Evolutionary conservation across 2,329 filamentous ascomycete species (phyloP), one percentile per base, ranked within the genome.

Genomic region (Aspergillus proliferans): DNA sequence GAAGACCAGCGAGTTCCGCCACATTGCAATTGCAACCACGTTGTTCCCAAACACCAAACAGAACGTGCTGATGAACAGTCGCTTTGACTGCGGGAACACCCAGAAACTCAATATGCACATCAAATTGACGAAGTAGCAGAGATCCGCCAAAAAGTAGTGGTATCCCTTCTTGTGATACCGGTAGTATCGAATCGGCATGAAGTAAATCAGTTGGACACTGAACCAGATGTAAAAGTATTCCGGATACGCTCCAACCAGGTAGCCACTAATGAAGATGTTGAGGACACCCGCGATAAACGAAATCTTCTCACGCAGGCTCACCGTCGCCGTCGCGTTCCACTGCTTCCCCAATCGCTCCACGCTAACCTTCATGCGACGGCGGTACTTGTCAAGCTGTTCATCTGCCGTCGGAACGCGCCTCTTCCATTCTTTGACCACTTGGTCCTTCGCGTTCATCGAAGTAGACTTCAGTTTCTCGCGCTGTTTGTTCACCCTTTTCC

Each of bases 111-210:
- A 74, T 54, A 92, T 76, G 28, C 88, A 75, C 47, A 98, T 78
- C 30, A 96, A 73, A 70, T 98, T 98, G 78, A 95, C 90, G 64
- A 97, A 98, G 73, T 98, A 98, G 75, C 93, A 98, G 42, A 98
- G 82, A 70, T 98, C 93, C 34, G 91, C 92, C 24, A 97, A 76
- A 71, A 98, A 97, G 73, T 98, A 98, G 71, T 96, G 91, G 64
- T 94, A 96, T 49, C 92, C 93, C 50, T 87, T 87, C 60, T 85
- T 84, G 65, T 89, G 89, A 70, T 98, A 98, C 50, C 86, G 88
- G 73, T 90, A 93, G 71, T 83, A 92, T 44, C 93, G 86, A 58
- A 98, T 88, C 10, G 93, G 93, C 92, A 97, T 95, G 70, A 96
- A 97, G 72, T 96, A 97, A 52, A 88, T 68, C 39, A 95, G 79